Evolutionary conservation across 257 asterid species (phyloP), one percentile per base, ranked within the genome.

Genomic region (Jacaranda copaia): DNA sequence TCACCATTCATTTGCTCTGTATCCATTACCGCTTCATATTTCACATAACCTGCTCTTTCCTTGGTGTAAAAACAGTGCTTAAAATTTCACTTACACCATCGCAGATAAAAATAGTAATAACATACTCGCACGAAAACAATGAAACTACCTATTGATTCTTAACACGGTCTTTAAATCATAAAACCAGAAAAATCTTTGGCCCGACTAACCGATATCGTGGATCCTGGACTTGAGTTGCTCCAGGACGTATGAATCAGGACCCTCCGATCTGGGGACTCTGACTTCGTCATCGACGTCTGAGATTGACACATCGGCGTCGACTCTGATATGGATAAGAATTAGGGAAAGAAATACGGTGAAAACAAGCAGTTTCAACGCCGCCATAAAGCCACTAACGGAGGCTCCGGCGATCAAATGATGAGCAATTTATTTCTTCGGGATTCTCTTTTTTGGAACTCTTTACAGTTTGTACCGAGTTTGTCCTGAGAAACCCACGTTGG

Each of bases 221-320:
- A 91, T 89, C 97, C 86, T 88, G 51, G 92, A 84, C 70, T 84
- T 85, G 20, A 89, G 91, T 42, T 79, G 86, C 62, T 81, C 88
- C 59, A 88, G 74, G 58, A 82, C 70, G 55, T 75, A 62, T 39
- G 82, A 81, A 77, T 83, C 89, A 16, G 84, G 74, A 72, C 75
- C 85, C n/a, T 77, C 91, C 63, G 92, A 85, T 79, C 87, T 82
- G 53, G 80, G 57, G 20, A 76, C 82, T 64, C 67, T 74, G 80
- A 83, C 86, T 69, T 82, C 87, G 38, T 53, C 87, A 72, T 70
- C 88, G 38, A 59, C 83, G 46, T 48, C 78, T 35, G 89, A 60
- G 48, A 75, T 62, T 59, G 82, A 68, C 51, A 74, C 78, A 75
- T 83, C 89, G 57, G 82, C 89, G 72, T 80, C 87, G 58, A 83